Conservation (phyloP, 1,284 basidiomycete species). For the Rhodotorula sp. region DNA sequence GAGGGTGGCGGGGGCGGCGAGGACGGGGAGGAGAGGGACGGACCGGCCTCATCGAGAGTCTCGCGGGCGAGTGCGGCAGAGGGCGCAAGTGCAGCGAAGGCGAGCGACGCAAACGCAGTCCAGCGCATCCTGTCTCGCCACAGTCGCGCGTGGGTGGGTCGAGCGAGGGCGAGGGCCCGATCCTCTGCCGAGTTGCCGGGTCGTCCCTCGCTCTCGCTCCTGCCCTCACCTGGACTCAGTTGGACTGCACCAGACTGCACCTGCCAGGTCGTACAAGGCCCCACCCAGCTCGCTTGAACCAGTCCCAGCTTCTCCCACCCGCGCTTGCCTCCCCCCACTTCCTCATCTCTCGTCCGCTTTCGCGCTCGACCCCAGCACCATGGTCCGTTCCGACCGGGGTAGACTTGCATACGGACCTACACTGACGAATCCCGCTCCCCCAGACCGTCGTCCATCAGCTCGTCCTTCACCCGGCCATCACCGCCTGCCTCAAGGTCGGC, state of each 20-base stretch:
- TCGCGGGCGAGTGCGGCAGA: conserved; percentile 23
- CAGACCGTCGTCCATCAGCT: conserved; percentile 58
- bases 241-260: too few relatives aligned
- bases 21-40: conserved; percentile 2
- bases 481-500: conserved; percentile 72
- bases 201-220: background rate
- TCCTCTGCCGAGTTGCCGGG: background rate
- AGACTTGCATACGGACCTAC: background rate
- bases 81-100: background rate
- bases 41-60: conserved; percentile 38
- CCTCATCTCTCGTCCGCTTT: background rate
- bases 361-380: background rate
- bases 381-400: background rate
- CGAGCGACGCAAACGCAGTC: background rate
- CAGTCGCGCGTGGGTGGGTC: background rate
- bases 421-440: background rate
- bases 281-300: too few relatives aligned
- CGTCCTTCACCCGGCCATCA: conserved; percentile 78
- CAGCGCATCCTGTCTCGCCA: background rate
- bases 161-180: background rate
- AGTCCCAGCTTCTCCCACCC: background rate
- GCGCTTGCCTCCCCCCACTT: conserved; percentile 1
- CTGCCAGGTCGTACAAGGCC: background rate
- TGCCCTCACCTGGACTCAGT: too few relatives aligned
- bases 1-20: background rate